Evolutionary conservation across 495 filamentous ascomycete species (phyloP).

Genomic region (Xylaria cubensis): DNA sequence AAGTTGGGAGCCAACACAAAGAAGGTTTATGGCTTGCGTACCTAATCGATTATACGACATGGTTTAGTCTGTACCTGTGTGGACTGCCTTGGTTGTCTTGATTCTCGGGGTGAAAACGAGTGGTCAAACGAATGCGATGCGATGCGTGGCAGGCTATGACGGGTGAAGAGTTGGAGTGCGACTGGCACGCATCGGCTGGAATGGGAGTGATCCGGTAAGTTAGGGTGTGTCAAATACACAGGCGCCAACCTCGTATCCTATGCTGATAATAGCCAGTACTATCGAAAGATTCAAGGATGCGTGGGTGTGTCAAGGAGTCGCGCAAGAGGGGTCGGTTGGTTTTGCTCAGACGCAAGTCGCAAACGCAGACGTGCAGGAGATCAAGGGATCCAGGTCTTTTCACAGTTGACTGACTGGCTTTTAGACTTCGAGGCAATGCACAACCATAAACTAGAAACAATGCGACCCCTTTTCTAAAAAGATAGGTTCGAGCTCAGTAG

Average conservation of each 20-base stretch:
- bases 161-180: slow-evolving; percentile 22
- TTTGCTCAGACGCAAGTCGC: slow-evolving; percentile 2
- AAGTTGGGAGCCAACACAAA: background rate
- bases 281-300: background rate
- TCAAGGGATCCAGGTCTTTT: slow-evolving; percentile 22
- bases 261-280: slow-evolving; percentile 17
- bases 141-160: slow-evolving; percentile 23
- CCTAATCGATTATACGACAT: slow-evolving; percentile 78
- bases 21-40: slow-evolving; percentile 51
- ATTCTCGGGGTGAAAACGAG: background rate
- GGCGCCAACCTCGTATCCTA: slow-evolving; percentile 15
- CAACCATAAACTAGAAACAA: background rate
- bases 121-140: slow-evolving; percentile 1
- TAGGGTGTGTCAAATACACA: slow-evolving; percentile 9
- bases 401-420: slow-evolving; percentile 9
- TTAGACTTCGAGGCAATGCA: background rate
- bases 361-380: slow-evolving; percentile 8
- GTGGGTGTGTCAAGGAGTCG: slow-evolving; percentile 27
- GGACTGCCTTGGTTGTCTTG: slow-evolving; percentile 3
- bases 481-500: background rate
- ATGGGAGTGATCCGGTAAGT: slow-evolving; percentile 17
- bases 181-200: slow-evolving; percentile 22
- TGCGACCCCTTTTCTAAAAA: slow-evolving; percentile 9
- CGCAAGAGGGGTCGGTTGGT: background rate
- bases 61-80: slow-evolving; percentile 34